Conservation (phyloP, 2,329 filamentous ascomycete species). For the Ophiostoma quercus region DNA sequence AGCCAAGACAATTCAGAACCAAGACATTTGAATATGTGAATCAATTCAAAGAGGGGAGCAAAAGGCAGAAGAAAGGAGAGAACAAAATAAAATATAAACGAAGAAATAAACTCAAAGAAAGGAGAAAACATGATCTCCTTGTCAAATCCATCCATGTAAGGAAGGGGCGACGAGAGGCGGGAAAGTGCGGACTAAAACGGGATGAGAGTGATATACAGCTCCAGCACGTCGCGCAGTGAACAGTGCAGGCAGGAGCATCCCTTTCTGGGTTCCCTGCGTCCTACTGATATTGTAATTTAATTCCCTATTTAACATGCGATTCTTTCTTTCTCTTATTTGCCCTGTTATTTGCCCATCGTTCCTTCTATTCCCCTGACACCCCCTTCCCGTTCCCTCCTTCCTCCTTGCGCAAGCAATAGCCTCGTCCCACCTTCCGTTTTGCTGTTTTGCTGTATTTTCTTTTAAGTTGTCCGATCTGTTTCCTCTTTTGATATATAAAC, state of each 20-base stretch:
- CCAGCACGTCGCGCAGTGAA: no score
- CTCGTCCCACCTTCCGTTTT: slow-evolving; percentile 20
- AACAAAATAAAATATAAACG: background rate
- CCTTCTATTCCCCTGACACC: slow-evolving; percentile 8
- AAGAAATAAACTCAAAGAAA: background rate
- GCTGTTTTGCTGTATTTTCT: background rate
- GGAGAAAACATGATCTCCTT: background rate
- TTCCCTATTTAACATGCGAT: background rate
- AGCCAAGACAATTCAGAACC: background rate
- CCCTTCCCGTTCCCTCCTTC: slow-evolving; percentile 5
- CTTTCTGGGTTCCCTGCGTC: no score
- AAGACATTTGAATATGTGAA: background rate
- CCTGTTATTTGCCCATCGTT: background rate
- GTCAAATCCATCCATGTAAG: background rate
- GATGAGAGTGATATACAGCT: background rate
- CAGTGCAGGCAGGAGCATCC: no score
- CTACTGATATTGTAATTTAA: background rate
- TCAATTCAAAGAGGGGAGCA: background rate
- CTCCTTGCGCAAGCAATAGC: slow-evolving; percentile 11
- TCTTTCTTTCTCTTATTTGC: background rate
- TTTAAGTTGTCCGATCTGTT: background rate
- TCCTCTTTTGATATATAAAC: background rate
- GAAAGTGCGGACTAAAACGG: background rate
- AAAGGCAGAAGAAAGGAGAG: background rate
- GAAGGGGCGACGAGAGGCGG: background rate